A percentile compares a stretch with the other conserved stretches of the same genome.
Evolutionary conservation across 495 filamentous ascomycete genomes (phyloP).

Genomic region (Aspergillus olivimuriae): DNA sequence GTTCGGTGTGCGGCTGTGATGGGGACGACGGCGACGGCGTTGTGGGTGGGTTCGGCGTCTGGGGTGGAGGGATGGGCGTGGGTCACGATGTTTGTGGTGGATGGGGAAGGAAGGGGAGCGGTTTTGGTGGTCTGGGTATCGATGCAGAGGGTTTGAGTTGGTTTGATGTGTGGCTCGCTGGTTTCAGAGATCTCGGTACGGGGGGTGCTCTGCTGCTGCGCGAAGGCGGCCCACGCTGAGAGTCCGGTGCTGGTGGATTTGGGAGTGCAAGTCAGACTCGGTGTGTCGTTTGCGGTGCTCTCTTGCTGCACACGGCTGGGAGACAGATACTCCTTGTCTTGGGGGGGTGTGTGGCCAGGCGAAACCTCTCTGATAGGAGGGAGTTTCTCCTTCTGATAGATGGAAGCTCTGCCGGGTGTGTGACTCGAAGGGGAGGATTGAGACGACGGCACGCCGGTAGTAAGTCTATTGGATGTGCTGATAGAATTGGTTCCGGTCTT

Average conservation of each 20-base stretch:
- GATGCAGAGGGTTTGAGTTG: background rate
- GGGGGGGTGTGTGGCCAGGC: background rate
- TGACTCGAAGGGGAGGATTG: no score
- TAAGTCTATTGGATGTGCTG: no score
- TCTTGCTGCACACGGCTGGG: background rate
- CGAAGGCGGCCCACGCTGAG: constrained; percentile 2
- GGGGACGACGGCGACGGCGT: background rate
- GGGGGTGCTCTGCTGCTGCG: background rate
- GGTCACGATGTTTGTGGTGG: background rate
- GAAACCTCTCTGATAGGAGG: constrained; percentile 5
- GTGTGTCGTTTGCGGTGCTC: background rate
- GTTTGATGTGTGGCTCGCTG: background rate
- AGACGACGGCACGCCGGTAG: no score
- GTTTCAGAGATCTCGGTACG: background rate
- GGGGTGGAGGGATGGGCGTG: constrained; percentile 12
- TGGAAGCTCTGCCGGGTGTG: background rate
- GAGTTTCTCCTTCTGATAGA: constrained; percentile 6
- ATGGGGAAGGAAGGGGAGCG: background rate
- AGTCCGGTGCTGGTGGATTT: constrained; percentile 8
- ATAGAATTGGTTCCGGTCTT: no score
- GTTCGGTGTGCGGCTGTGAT: background rate
- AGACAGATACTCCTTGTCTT: background rate
- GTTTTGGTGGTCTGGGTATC: background rate
- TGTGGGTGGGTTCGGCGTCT: background rate
- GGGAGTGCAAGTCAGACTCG: constrained; percentile 2